These are phyloP conservation scores for Lyophyllum shimeji DNA, from an alignment of 768 basidiomycete genomes.

Conservation along the genomic window DNA sequence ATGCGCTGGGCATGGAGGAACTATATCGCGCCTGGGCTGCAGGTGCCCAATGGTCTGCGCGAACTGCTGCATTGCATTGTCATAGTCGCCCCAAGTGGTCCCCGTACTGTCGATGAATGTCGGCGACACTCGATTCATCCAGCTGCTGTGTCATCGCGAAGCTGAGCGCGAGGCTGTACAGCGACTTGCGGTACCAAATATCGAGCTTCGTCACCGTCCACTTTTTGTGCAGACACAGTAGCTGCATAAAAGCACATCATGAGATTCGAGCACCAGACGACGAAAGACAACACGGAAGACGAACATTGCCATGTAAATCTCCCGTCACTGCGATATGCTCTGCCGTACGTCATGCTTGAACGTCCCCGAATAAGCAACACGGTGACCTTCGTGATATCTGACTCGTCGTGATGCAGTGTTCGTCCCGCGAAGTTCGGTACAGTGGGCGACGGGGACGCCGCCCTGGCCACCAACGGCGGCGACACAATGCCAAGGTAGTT, in stretches of 20 bases:
- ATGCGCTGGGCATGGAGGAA: slow-evolving; percentile 97
- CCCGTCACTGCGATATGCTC: slow-evolving; percentile 79
- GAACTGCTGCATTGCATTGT: slow-evolving; percentile 91
- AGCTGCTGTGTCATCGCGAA: slow-evolving; percentile 80
- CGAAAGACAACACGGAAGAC: background rate
- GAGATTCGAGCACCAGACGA: background rate
- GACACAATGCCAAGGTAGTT: slow-evolving; percentile 91
- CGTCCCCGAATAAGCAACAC: slow-evolving; percentile 84
- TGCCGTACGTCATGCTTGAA: slow-evolving; percentile 84
- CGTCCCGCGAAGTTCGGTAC: slow-evolving; percentile 71
- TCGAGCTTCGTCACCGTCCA: slow-evolving; percentile 84
- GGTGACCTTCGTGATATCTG: slow-evolving; percentile 76
- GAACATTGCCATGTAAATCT: slow-evolving; percentile 78
- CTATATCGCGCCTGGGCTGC: slow-evolving; percentile 90
- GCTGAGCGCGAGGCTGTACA: slow-evolving; percentile 79
- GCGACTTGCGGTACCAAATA: slow-evolving; percentile 75
- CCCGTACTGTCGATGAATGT: slow-evolving; percentile 88
- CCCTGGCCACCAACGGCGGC: slow-evolving; percentile 72
- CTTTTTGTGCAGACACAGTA: slow-evolving; percentile 71
- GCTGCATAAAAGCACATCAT: slow-evolving; percentile 32
- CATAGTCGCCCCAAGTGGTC: slow-evolving; percentile 90
- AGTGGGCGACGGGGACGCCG: slow-evolving; percentile 67
- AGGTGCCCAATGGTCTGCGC: slow-evolving; percentile 86
- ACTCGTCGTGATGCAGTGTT: slow-evolving; percentile 38
- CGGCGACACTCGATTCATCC: slow-evolving; percentile 73